Conservation (phyloP, 2,329 filamentous ascomycete species). For the Exophiala bonariae region DNA sequence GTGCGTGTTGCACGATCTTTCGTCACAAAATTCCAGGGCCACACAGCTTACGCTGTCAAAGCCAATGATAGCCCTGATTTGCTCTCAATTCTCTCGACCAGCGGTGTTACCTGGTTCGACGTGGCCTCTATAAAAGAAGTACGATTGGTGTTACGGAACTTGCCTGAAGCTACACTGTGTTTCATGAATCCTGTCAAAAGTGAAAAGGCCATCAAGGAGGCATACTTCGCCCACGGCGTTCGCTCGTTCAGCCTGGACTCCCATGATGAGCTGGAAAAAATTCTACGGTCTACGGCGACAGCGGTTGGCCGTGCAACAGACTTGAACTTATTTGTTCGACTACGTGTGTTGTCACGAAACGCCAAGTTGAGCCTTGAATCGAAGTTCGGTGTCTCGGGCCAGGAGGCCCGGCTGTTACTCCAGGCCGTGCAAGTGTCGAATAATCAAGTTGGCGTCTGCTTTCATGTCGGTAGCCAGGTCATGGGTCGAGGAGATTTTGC, state of each 20-base stretch:
- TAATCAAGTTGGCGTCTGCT: neutral
- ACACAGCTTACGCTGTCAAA: slow-evolving; percentile 7
- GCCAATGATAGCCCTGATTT: slow-evolving; percentile 4
- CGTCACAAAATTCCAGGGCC: neutral
- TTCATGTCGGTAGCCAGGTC: slow-evolving; percentile 8
- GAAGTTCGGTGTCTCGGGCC: neutral
- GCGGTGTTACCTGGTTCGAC: slow-evolving; percentile 1
- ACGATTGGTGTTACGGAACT: neutral
- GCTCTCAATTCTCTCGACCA: neutral
- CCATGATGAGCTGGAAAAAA: neutral
- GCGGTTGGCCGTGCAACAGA: neutral
- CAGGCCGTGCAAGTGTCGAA: neutral
- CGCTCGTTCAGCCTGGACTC: slow-evolving; percentile 4
- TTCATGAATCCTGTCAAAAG: slow-evolving; percentile 11
- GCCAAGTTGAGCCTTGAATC: neutral
- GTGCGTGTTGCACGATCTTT: neutral
- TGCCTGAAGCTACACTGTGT: neutral
- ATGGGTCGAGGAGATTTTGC: neutral
- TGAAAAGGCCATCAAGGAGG: slow-evolving; percentile 3
- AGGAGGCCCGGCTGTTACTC: neutral
- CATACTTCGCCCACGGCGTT: neutral
- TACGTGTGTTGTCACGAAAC: neutral
- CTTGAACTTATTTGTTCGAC: slow-evolving; percentile 1
- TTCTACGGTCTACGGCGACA: neutral
- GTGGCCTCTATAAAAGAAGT: slow-evolving; percentile 2